Percentiles rank a stretch among this genome's conserved stretches.
Evolutionary conservation across 2,329 filamentous ascomycete genomes (phyloP).

Genomic region (Hypoxylon sp.): DNA sequence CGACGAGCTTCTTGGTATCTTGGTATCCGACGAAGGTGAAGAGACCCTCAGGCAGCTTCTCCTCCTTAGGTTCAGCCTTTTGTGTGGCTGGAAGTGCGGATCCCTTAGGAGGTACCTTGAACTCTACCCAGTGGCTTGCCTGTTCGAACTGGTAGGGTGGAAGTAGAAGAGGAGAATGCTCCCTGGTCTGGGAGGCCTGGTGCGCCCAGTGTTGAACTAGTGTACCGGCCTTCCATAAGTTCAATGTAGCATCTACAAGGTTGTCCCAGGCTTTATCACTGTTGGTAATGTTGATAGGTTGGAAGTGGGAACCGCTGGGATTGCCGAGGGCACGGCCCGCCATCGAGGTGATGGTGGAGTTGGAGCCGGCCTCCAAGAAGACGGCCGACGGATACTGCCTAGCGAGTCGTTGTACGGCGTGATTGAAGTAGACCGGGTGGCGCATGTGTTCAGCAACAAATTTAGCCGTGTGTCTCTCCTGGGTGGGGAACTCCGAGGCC

Average conservation of each 20-base stretch:
- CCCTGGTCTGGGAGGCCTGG: constrained; percentile 49
- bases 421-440: constrained; percentile 54
- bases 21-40: constrained; percentile 53
- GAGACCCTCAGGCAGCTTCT: constrained; percentile 41
- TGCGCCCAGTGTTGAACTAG: constrained; percentile 58
- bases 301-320: constrained; percentile 46
- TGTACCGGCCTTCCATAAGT: constrained; percentile 60
- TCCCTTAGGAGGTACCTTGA: constrained; percentile 46
- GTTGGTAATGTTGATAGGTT: constrained; percentile 48
- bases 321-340: constrained; percentile 49
- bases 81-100: constrained; percentile 15
- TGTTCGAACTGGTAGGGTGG: constrained; percentile 62
- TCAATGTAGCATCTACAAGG: constrained; percentile 48
- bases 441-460: constrained; percentile 53
- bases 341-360: constrained; percentile 55
- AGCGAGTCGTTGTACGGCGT: constrained; percentile 51
- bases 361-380: constrained; percentile 56
- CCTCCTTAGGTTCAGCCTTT: constrained; percentile 23
- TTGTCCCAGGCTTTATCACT: constrained; percentile 35
- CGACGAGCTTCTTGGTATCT: constrained; percentile 45
- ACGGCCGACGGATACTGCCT: constrained; percentile 43
- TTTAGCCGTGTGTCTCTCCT: constrained; percentile 22
- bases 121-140: constrained; percentile 57
- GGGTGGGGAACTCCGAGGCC: constrained; percentile 33
- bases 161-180: constrained; percentile 49